phyloP scores from a whole-genome alignment of 2,329 filamentous ascomycete genomes.

The Chaetomium sp. region DNA sequence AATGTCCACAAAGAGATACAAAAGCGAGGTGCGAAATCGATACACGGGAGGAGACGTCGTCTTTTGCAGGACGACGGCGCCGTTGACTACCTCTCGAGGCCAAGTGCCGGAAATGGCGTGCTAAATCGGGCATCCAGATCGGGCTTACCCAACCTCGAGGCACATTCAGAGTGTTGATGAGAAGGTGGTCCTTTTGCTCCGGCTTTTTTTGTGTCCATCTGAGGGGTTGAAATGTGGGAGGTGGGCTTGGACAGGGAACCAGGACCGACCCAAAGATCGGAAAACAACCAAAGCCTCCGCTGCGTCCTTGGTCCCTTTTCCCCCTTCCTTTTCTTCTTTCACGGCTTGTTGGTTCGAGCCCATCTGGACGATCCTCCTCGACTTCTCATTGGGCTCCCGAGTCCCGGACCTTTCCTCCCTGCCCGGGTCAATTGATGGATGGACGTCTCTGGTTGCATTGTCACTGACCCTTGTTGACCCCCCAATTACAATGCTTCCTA shows the following conservation, averaged over 20 bases:
- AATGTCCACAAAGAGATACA: no score
- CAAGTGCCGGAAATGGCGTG: conserved; percentile 6
- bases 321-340: background rate
- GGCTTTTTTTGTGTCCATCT: background rate
- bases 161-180: no score
- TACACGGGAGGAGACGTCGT: no score
- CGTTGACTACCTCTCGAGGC: conserved; percentile 1
- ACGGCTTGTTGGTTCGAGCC: background rate
- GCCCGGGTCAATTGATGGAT: no score
- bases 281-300: background rate
- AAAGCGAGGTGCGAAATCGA: no score
- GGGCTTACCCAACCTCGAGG: background rate
- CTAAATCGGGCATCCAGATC: conserved; percentile 1
- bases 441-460: conserved; percentile 4
- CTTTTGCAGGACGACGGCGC: background rate
- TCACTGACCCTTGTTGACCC: background rate
- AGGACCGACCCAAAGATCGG: background rate
- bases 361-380: background rate
- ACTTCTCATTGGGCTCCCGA: conserved; percentile 5
- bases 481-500: conserved; percentile 2
- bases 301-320: no score
- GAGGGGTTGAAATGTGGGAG: background rate
- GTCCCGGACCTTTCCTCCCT: background rate
- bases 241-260: background rate
- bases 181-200: no score